Conservation (phyloP, 495 filamentous ascomycete genomes). For the Aspergillus avenaceus region DNA sequence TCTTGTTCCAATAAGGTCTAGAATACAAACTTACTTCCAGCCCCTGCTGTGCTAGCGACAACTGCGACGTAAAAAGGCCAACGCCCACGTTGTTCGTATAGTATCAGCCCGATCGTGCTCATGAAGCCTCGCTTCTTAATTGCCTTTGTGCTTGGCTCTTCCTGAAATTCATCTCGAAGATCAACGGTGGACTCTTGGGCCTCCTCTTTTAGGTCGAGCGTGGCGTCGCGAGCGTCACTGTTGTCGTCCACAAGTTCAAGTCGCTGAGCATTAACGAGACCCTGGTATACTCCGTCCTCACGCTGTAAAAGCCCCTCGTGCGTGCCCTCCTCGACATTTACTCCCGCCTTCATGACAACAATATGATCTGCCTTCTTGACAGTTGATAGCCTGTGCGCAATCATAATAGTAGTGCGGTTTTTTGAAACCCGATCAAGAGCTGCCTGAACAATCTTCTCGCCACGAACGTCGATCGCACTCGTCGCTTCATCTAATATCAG, state of each 20-base stretch:
- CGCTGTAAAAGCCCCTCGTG: slow-evolving; percentile 38
- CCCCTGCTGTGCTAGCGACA: slow-evolving; percentile 43
- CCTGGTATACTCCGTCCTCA: slow-evolving; percentile 39
- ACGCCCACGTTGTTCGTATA: slow-evolving; percentile 42
- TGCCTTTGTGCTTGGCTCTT: slow-evolving; percentile 28
- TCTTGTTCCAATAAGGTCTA: background rate
- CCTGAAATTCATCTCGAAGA: slow-evolving; percentile 33
- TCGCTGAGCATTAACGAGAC: slow-evolving; percentile 32
- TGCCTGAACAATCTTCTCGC: slow-evolving; percentile 46
- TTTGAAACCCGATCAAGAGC: slow-evolving; percentile 36
- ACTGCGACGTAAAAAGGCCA: slow-evolving; percentile 47
- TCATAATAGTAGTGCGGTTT: slow-evolving; percentile 36
- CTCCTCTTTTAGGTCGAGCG: slow-evolving; percentile 35
- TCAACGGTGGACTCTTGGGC: slow-evolving; percentile 27
- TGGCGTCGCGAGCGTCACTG: slow-evolving; percentile 17
- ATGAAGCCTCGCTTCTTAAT: slow-evolving; percentile 32
- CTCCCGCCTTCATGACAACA: slow-evolving; percentile 46
- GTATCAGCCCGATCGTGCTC: slow-evolving; percentile 38
- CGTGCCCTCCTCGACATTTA: slow-evolving; percentile 44
- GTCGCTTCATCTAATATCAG: slow-evolving; percentile 59
- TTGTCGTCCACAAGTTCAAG: slow-evolving; percentile 14
- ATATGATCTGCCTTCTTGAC: slow-evolving; percentile 50
- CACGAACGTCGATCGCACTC: slow-evolving; percentile 45
- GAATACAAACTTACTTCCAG: slow-evolving; percentile 38
- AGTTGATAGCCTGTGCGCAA: slow-evolving; percentile 57